Conservation (phyloP, 2,329 filamentous ascomycete species). For the Ustilaginoidea virens region DNA sequence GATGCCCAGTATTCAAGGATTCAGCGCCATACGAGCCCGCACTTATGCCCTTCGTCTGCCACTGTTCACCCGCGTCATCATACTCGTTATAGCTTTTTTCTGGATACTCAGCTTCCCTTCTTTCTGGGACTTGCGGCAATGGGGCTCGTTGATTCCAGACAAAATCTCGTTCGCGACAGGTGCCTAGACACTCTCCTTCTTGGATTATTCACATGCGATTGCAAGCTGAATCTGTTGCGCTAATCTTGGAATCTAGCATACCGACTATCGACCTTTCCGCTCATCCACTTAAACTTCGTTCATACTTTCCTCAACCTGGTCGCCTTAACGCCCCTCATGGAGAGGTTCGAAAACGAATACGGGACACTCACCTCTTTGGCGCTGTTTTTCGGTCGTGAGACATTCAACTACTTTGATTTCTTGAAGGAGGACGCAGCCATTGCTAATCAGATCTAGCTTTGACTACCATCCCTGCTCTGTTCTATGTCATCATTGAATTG, state of each 20-base stretch:
- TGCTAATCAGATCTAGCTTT: slow-evolving; percentile 34
- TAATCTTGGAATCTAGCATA: too few relatives aligned
- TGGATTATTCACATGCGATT: too few relatives aligned
- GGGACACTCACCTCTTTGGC: slow-evolving; percentile 79
- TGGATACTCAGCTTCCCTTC: slow-evolving; percentile 57
- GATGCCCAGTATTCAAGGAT: slow-evolving; percentile 17
- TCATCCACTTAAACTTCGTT: slow-evolving; percentile 70
- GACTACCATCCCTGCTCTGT: slow-evolving; percentile 63
- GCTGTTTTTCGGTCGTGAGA: slow-evolving; percentile 81
- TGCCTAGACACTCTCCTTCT: slow-evolving; percentile 21
- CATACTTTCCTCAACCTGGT: slow-evolving; percentile 69
- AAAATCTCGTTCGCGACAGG: slow-evolving; percentile 57
- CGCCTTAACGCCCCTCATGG: slow-evolving; percentile 73
- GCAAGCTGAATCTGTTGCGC: too few relatives aligned
- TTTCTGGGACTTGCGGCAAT: slow-evolving; percentile 57
- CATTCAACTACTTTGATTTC: neutral
- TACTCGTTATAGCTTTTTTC: slow-evolving; percentile 42
- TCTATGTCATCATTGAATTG: slow-evolving; percentile 70
- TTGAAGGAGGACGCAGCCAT: neutral
- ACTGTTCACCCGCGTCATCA: slow-evolving; percentile 62
- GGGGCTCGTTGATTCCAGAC: slow-evolving; percentile 65
- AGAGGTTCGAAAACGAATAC: slow-evolving; percentile 84
- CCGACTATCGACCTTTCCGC: slow-evolving; percentile 78
- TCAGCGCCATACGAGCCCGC: slow-evolving; percentile 60
- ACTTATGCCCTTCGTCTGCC: slow-evolving; percentile 78